Conservation (phyloP, 2,329 filamentous ascomycete species). For the Aspergillus clavatus region DNA sequence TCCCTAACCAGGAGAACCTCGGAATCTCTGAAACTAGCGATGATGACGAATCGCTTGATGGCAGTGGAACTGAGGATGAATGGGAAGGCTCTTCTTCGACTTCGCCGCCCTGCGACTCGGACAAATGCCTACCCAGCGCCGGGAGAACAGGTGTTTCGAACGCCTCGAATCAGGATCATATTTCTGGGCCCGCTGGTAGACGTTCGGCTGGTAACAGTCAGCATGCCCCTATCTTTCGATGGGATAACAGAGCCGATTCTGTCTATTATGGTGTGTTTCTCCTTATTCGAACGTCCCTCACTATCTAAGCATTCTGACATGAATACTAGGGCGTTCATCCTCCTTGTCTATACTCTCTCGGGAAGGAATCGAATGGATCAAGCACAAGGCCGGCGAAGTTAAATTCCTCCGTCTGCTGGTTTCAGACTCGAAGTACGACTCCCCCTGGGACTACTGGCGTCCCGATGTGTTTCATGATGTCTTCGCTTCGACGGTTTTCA, state of each 20-base stretch:
- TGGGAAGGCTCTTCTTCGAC: conserved; percentile 40
- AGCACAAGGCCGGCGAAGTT: conserved; percentile 86
- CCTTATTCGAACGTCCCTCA: background rate
- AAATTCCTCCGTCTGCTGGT: conserved; percentile 86
- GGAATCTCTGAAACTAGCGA: conserved; percentile 37
- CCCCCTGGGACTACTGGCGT: conserved; percentile 91
- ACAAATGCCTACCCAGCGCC: background rate
- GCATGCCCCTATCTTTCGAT: conserved; percentile 76
- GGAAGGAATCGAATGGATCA: conserved; percentile 95
- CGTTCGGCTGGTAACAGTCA: conserved; percentile 43
- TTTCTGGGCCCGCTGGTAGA: conserved; percentile 9
- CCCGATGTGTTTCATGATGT: conserved; percentile 92
- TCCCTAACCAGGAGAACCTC: conserved; percentile 73
- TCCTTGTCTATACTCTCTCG: conserved; percentile 95
- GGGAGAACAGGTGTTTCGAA: background rate
- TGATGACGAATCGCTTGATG: conserved; percentile 15
- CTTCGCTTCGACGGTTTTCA: conserved; percentile 76
- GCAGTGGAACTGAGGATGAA: conserved; percentile 12
- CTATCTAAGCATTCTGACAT: background rate
- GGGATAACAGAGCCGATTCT: conserved; percentile 83
- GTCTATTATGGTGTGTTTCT: conserved; percentile 61
- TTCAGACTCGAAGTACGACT: conserved; percentile 73
- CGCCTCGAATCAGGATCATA: conserved; percentile 19
- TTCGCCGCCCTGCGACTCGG: conserved; percentile 30
- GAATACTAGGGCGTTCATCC: conserved; percentile 70